Conservation (phyloP, 345 rosid species). For the Tarenaya hassleriana region DNA sequence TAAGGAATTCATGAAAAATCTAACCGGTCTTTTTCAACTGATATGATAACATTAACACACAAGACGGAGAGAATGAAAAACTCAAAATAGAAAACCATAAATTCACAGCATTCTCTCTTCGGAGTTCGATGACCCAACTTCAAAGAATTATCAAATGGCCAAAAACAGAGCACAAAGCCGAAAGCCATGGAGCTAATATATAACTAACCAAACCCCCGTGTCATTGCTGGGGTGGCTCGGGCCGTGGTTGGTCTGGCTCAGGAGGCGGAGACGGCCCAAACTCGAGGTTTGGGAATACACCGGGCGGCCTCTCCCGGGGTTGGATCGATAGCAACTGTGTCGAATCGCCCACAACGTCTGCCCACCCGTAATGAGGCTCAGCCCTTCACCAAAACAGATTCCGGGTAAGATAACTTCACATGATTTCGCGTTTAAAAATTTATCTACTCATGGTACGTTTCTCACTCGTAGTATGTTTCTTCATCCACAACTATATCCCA, state of each 20-base stretch:
- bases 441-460: neutral
- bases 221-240: too few species aligned
- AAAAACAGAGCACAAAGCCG: too few species aligned
- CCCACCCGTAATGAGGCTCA: slow-evolving; percentile 99
- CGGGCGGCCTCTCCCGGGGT: slow-evolving; percentile 80
- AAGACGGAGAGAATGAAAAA: too few species aligned
- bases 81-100: too few species aligned
- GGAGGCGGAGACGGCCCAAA: slow-evolving; percentile 55
- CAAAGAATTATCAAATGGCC: too few species aligned
- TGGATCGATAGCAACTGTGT: slow-evolving; percentile 72
- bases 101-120: too few species aligned
- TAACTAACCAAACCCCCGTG: too few species aligned
- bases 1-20: too few species aligned
- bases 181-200: too few species aligned
- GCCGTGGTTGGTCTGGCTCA: slow-evolving; percentile 36
- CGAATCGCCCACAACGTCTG: slow-evolving; percentile 89
- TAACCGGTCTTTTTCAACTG: too few species aligned
- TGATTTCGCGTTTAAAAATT: neutral
- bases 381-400: slow-evolving; percentile 44
- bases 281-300: slow-evolving; percentile 67
- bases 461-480: slow-evolving; percentile 92
- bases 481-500: slow-evolving; percentile 97
- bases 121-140: too few species aligned
- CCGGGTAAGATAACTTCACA: neutral
- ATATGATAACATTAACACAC: too few species aligned